Conservation (phyloP, 768 basidiomycete species). For the Clitopilus hobsonii region DNA sequence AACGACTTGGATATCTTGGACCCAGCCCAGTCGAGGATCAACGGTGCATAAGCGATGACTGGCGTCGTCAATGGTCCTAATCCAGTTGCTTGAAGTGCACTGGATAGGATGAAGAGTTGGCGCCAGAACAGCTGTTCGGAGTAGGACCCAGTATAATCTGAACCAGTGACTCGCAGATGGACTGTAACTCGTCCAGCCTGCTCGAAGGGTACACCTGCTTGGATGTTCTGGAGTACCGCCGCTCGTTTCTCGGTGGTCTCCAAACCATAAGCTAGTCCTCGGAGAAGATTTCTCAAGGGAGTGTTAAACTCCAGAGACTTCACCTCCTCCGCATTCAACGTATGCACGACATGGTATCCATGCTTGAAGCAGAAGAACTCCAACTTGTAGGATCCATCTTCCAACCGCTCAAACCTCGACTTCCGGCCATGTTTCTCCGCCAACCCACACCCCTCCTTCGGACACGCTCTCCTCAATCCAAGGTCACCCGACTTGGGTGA, state of each 20-base stretch:
- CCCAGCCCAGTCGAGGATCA: slow-evolving; percentile 25
- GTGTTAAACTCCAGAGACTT: slow-evolving; percentile 22
- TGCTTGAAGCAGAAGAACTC: slow-evolving; percentile 22
- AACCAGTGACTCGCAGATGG: slow-evolving; percentile 21
- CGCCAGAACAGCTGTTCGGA: slow-evolving; percentile 22
- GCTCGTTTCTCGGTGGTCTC: slow-evolving; percentile 7
- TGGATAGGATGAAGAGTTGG: slow-evolving; percentile 7
- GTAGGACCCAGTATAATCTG: slow-evolving; percentile 21
- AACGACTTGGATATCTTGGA: slow-evolving; percentile 24
- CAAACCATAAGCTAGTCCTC: slow-evolving; percentile 9
- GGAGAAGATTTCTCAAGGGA: slow-evolving; percentile 21
- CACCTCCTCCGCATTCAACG: slow-evolving; percentile 12
- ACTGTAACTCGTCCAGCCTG: not conserved
- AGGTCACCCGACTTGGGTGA: slow-evolving; percentile 11
- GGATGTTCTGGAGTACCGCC: not conserved
- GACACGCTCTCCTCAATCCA: slow-evolving; percentile 20
- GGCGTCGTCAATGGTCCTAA: slow-evolving; percentile 4
- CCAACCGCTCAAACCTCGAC: slow-evolving; percentile 5
- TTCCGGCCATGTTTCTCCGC: slow-evolving; percentile 18
- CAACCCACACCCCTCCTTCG: slow-evolving; percentile 17
- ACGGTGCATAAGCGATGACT: slow-evolving; percentile 17
- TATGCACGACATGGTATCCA: slow-evolving; percentile 14
- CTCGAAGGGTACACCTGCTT: not conserved
- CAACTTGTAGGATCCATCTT: slow-evolving; percentile 4
- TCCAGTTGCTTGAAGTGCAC: not conserved